phyloP scores from a whole-genome alignment of 2,329 filamentous ascomycete genomes.

The Penicillium sp. region DNA sequence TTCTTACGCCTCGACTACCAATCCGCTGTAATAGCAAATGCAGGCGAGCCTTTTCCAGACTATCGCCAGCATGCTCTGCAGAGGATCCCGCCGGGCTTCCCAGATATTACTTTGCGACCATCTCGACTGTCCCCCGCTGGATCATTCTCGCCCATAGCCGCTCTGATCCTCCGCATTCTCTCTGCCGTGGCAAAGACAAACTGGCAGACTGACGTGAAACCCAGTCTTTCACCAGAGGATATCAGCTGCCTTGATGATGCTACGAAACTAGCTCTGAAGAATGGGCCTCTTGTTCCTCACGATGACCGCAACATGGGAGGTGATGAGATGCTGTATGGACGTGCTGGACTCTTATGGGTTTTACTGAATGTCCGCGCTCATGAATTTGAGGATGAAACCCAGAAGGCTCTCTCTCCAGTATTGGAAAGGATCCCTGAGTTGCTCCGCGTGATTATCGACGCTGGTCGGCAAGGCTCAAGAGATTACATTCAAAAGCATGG shows the following conservation, averaged over 20 bases:
- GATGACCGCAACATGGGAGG: slow-evolving; percentile 28
- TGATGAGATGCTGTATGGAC: slow-evolving; percentile 39
- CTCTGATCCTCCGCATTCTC: slow-evolving; percentile 27
- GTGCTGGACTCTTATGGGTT: slow-evolving; percentile 36
- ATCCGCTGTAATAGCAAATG: slow-evolving; percentile 21
- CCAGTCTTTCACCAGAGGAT: slow-evolving; percentile 25
- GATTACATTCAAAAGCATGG: slow-evolving; percentile 30
- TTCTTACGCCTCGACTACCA: slow-evolving; percentile 39
- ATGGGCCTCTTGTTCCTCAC: slow-evolving; percentile 26
- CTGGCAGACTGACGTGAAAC: slow-evolving; percentile 3
- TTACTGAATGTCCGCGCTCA: slow-evolving; percentile 33
- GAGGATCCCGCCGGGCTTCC: slow-evolving; percentile 23
- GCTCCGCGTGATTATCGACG: slow-evolving; percentile 30
- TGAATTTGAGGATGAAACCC: slow-evolving; percentile 19
- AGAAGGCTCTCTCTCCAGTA: slow-evolving; percentile 19
- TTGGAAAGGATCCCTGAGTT: slow-evolving; percentile 29
- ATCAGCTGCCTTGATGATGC: slow-evolving; percentile 27
- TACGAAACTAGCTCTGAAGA: slow-evolving; percentile 26
- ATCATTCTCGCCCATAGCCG: slow-evolving; percentile 28
- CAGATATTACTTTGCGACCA: slow-evolving; percentile 23
- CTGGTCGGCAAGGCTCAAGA: slow-evolving; percentile 31
- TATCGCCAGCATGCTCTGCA: slow-evolving; percentile 27
- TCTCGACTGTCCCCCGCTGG: slow-evolving; percentile 33
- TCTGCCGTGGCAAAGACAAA: slow-evolving; percentile 12
- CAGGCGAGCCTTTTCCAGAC: slow-evolving; percentile 14